Percentiles rank a stretch among this genome's conserved stretches.
These are phyloP conservation scores for Ogataea pignaliae DNA, from an alignment of 805 yeast genomes.

Conservation along the genomic window DNA sequence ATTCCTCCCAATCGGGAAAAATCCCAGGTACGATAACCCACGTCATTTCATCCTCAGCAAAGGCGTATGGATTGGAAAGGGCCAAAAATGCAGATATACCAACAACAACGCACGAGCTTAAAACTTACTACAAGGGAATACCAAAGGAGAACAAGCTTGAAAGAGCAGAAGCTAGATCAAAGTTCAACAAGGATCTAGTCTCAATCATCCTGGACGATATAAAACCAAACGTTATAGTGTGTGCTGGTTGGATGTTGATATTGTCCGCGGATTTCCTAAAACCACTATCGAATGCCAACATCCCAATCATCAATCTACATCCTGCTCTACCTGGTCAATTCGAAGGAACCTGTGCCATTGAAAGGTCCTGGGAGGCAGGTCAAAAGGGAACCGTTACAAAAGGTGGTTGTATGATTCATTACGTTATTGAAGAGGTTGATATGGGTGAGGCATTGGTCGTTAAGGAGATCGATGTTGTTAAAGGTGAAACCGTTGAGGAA, in stretches of 20 bases:
- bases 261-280: constrained; percentile 70
- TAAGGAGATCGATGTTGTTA: constrained; percentile 64
- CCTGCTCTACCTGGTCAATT: constrained; percentile 97
- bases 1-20: constrained; percentile 45
- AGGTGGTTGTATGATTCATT: constrained; percentile 96
- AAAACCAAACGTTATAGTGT: constrained; percentile 82
- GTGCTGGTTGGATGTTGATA: constrained; percentile 99
- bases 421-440: constrained; percentile 94
- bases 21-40: constrained; percentile 51
- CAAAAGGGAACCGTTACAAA: constrained; percentile 69
- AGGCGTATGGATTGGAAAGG: constrained; percentile 84
- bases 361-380: constrained; percentile 93
- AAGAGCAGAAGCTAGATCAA: constrained; percentile 58
- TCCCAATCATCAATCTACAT: constrained; percentile 87
- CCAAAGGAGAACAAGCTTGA: constrained; percentile 61
- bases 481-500: constrained; percentile 71
- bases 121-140: constrained; percentile 66
- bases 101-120: constrained; percentile 67
- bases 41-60: constrained; percentile 80
- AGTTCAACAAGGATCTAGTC: constrained; percentile 78
- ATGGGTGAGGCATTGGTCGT: constrained; percentile 87
- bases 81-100: constrained; percentile 69
- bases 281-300: constrained; percentile 53
- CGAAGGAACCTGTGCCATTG: constrained; percentile 96
- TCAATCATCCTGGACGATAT: constrained; percentile 47